Evolutionary conservation across 2,329 filamentous ascomycete species (phyloP).

Genomic region (Beauveria bassiana): DNA sequence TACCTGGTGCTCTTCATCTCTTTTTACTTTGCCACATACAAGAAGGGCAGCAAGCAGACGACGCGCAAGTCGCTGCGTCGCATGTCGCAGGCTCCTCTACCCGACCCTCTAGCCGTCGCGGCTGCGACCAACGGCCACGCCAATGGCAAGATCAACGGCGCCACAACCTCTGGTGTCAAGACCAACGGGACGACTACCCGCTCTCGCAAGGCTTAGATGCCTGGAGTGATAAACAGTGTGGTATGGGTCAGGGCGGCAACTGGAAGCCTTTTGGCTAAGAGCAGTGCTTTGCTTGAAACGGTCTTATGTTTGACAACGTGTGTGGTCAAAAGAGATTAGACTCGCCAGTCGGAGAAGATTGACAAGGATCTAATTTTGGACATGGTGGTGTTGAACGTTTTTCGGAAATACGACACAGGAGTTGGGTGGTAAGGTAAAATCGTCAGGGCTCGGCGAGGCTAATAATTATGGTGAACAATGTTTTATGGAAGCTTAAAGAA

Average conservation of each 20-base stretch:
- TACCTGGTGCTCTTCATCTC: conserved; percentile 98
- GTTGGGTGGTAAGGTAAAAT: conserved; percentile 6
- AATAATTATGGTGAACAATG: not conserved
- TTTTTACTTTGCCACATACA: conserved; percentile 97
- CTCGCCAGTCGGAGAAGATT: not conserved
- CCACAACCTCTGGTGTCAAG: conserved; percentile 47
- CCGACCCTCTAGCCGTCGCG: conserved; percentile 72
- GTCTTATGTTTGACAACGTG: not conserved
- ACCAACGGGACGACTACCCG: conserved; percentile 55
- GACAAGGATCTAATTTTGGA: conserved; percentile 4
- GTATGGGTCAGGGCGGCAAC: not conserved
- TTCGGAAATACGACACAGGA: conserved; percentile 1
- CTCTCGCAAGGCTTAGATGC: conserved; percentile 56
- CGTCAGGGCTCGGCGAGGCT: conserved; percentile 8
- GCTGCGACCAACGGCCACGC: conserved; percentile 43
- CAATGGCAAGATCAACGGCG: conserved; percentile 42
- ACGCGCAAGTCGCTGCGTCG: conserved; percentile 69
- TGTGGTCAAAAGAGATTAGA: not conserved
- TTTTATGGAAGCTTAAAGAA: not conserved
- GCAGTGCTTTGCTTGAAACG: not conserved
- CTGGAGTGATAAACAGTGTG: not conserved
- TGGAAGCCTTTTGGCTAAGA: not conserved
- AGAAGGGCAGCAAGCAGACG: conserved; percentile 74
- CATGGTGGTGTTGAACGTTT: conserved; percentile 4
- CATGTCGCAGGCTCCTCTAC: conserved; percentile 60